Evolutionary conservation across 164 flowering plant genomes (phyloP).

Genomic region (Hamamelis virginiana): DNA sequence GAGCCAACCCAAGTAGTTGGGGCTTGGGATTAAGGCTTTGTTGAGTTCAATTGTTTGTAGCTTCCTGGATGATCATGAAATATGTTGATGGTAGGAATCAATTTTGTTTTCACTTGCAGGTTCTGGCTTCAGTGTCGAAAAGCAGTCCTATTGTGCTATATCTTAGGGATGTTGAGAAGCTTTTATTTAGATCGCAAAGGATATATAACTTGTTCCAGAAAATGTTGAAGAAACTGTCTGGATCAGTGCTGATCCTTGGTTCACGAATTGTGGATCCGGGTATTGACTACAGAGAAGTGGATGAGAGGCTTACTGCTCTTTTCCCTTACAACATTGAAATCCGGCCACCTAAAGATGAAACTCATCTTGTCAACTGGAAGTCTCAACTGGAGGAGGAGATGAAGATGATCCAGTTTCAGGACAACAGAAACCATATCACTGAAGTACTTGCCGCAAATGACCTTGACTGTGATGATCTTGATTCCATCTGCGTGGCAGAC

Average conservation of each 20-base stretch:
- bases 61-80: background rate
- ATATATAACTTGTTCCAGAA: conserved; percentile 70
- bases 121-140: conserved; percentile 65
- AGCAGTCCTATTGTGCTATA: conserved; percentile 70
- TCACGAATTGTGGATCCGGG: conserved; percentile 54
- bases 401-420: conserved; percentile 82
- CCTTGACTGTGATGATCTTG: conserved; percentile 86
- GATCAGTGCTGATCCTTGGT: conserved; percentile 82
- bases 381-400: conserved; percentile 82
- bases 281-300: conserved; percentile 48
- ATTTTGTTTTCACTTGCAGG: conserved; percentile 43
- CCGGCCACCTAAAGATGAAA: conserved; percentile 80
- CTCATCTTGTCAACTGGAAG: conserved; percentile 79
- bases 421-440: conserved; percentile 74
- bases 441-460: conserved; percentile 90
- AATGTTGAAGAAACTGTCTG: conserved; percentile 77
- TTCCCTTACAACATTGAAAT: conserved; percentile 90
- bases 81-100: background rate
- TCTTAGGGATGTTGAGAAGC: conserved; percentile 75
- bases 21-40: background rate
- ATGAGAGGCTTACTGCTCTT: conserved; percentile 60
- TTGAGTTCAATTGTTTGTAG: background rate
- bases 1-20: background rate
- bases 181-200: conserved; percentile 62
- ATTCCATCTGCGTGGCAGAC: conserved; percentile 66